Evolutionary conservation across 129 eudicot genomes (phyloP).

Genomic region (Flaveria linearis): DNA sequence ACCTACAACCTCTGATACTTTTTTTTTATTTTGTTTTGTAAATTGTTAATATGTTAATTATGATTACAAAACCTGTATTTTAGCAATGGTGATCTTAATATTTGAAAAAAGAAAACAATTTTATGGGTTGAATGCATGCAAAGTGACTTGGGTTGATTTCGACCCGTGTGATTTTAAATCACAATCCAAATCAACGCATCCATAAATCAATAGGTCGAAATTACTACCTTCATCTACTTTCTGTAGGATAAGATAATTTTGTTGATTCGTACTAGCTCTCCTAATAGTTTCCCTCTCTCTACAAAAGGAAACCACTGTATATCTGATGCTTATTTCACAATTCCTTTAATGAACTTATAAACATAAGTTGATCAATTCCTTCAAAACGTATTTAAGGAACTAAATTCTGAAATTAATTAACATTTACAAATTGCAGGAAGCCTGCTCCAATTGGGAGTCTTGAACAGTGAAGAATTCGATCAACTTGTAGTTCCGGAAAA

Average conservation of each 20-base stretch:
- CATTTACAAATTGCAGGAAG: conserved; percentile 56
- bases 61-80: not conserved
- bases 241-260: not conserved
- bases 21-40: not conserved
- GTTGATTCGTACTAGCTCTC: not conserved
- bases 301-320: not conserved
- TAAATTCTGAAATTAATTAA: not conserved
- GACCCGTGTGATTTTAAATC: not conserved
- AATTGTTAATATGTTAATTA: not conserved
- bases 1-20: not conserved
- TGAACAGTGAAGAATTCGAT: conserved; percentile 82
- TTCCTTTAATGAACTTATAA: not conserved
- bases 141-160: not conserved
- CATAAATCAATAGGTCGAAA: not conserved
- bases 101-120: not conserved
- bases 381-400: not conserved
- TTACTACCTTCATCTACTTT: not conserved
- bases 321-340: not conserved
- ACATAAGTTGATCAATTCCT: not conserved
- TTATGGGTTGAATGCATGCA: not conserved
- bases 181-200: not conserved
- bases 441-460: conserved; percentile 72
- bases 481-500: conserved; percentile 84
- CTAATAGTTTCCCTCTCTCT: not conserved
- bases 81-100: not conserved